Percentiles rank a stretch among this genome's conserved stretches.
Evolutionary conservation across 1,284 basidiomycete species (phyloP).

Genomic region (Schizophyllum commune): DNA sequence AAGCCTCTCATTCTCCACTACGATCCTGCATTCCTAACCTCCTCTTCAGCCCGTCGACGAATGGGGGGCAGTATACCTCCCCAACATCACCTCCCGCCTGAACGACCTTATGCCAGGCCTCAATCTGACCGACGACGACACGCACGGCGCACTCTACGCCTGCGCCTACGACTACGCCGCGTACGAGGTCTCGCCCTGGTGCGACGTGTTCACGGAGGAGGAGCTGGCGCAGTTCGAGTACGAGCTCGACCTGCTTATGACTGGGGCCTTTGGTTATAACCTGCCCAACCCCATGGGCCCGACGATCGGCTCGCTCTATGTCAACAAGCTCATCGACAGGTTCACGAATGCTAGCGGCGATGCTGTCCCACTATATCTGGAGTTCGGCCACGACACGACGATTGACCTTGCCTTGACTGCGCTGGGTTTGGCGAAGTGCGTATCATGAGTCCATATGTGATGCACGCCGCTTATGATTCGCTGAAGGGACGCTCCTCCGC

Average conservation of each 20-base stretch:
- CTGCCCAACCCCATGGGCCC: slow-evolving; percentile 30
- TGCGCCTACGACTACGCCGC: slow-evolving; percentile 39
- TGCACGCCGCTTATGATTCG: neutral
- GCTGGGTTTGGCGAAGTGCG: slow-evolving; percentile 32
- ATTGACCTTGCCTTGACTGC: slow-evolving; percentile 37
- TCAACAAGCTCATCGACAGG: slow-evolving; percentile 37
- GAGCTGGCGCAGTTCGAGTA: slow-evolving; percentile 35
- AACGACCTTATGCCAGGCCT: slow-evolving; percentile 27
- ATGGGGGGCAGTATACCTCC: slow-evolving; percentile 33
- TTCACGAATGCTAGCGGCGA: slow-evolving; percentile 29
- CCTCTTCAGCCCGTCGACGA: slow-evolving; percentile 20
- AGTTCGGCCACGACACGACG: slow-evolving; percentile 44
- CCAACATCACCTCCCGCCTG: slow-evolving; percentile 29
- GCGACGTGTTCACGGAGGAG: slow-evolving; percentile 26
- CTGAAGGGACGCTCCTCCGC: slow-evolving; percentile 24
- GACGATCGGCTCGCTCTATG: slow-evolving; percentile 33
- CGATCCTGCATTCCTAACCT: neutral
- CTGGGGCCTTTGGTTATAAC: slow-evolving; percentile 35
- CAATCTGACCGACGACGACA: slow-evolving; percentile 23
- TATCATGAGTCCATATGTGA: neutral
- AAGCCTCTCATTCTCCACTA: slow-evolving; percentile 2
- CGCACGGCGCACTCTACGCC: slow-evolving; percentile 37
- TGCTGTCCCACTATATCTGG: slow-evolving; percentile 29
- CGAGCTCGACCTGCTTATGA: slow-evolving; percentile 40
- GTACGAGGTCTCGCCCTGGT: slow-evolving; percentile 32